Base-by-base conservation (phyloP, 2,329 filamentous ascomycete genomes). In the Cryphonectria radicalis region DNA sequence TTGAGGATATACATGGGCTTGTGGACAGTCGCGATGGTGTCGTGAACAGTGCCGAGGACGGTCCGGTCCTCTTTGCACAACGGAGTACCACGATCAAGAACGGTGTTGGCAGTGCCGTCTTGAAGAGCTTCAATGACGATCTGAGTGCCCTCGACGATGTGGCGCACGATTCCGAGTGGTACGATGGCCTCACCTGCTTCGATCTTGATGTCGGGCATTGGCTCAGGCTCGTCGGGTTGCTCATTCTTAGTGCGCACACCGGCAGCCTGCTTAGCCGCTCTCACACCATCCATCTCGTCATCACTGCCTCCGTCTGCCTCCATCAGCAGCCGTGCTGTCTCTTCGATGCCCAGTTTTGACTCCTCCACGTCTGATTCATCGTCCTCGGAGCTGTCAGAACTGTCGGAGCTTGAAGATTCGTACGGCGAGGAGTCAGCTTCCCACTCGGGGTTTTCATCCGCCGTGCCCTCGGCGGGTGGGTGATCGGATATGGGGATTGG, bases 291-390 rank as follows among this genome's bases (percentile, higher is more conserved):
- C 17, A 87, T 89, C 75, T 94, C 94, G 68, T 95, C 92, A 69
- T 96, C 94, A 1, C 92, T 94, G 1, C 90, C 93, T 43, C 87
- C 90, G 74, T 95, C 94, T 60, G 89, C 92, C 73, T 91, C 88
- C 93, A 98, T 97, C 32, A 98, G 84, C 65, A 97, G 90, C 46
- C 91, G 91, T 0, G 93, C 94, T 70, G 93, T 92, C 79, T 97
- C 94, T 77, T 95, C 93, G 2, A 94, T 89, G 68, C 91, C 91
- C 59, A 95, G 86, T 68, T 72, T 73, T 32, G 68, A 70, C 40
- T 92, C 88, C 76, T 94, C 94, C 42, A 88, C 88, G 72, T 90
- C 90, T 68, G 87, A 88, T 72, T 88, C 87, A 1, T 81, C 84
- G 57, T 82, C 88, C 2, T 89, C 90, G 75, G 82, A 85, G 77